Evolutionary conservation across 495 filamentous ascomycete species (phyloP), one percentile per base, ranked within the genome.

Genomic region (Lindgomyces ingoldianus): DNA sequence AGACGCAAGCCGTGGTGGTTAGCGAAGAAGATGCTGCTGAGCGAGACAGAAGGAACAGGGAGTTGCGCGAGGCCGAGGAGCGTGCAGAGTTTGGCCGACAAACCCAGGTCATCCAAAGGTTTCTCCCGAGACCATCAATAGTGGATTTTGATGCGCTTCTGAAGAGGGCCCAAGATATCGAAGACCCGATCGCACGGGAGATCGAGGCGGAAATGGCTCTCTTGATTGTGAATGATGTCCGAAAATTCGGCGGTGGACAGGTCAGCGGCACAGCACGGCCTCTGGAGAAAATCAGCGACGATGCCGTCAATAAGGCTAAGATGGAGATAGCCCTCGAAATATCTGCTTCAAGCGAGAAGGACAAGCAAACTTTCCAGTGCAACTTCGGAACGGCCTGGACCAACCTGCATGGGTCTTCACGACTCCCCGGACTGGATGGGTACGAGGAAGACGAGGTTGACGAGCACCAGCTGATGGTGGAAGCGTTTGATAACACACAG

Each of bases 21-120:
- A 76, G 69, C 18, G 89, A 88, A 72, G 93, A 97, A 74, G 94
- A 98, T 74, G 86, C 92, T 0, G 93, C 89, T 21, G 85, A 90
- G 60, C 83, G 87, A 22, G 94, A 98, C 74, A 82, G 84, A 57
- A 81, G 90, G 58, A 85, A 90, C 53, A 79, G 80, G 24, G 83
- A 87, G 64, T 79, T 87, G 1, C 83, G 81, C 21, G 85, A 95
- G 71, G 88, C 87, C 33, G 84, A 84, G 24, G 89, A 91, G 19
- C 77, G 84, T 26, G 83, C 88, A 22, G 94, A 98, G 63, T 87
- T 89, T 70, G 88, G 83, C 72, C 85, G 93, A 51, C 86, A 91
- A 65, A 94, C 90, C 0, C 93, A 96, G 68, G 93, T 93, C 12
- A 84, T 97, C 70, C 94, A 98, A 75, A 87, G 82, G 58, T 84